Conservation (phyloP, 306 rosid species). For the Crotalaria pallida region DNA sequence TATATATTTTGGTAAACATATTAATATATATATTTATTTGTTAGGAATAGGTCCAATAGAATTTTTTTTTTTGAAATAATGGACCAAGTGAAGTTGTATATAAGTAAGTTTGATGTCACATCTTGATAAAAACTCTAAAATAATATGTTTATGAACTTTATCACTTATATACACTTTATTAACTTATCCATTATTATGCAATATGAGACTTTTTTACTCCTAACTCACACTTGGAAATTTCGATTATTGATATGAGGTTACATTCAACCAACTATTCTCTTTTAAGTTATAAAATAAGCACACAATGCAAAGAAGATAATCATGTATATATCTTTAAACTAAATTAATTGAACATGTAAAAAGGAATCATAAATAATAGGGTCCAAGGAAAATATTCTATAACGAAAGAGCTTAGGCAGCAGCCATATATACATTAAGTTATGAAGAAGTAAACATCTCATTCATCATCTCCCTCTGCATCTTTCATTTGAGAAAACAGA, state of each 20-base stretch:
- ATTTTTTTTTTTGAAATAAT: no score
- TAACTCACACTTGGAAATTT: no score
- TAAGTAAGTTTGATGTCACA: no score
- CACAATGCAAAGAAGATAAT: slow-evolving; percentile 30
- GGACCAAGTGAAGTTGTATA: no score
- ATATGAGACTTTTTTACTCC: no score
- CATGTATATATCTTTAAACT: slow-evolving; percentile 27
- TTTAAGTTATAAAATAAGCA: background rate
- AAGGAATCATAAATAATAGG: slow-evolving; percentile 23
- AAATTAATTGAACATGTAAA: slow-evolving; percentile 6
- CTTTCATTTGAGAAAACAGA: background rate
- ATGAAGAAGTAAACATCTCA: slow-evolving; percentile 6
- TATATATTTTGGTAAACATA: no score
- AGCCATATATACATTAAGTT: slow-evolving; percentile 5
- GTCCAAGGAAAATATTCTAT: slow-evolving; percentile 24
- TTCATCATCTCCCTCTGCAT: background rate
- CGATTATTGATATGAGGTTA: slow-evolving; percentile 17
- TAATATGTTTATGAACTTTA: no score
- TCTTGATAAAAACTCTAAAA: no score
- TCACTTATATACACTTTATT: no score
- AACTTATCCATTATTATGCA: no score
- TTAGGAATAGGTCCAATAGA: no score
- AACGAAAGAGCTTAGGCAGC: slow-evolving; percentile 1
- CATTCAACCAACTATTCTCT: slow-evolving; percentile 5
- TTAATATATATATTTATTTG: no score